Conservation (phyloP, 129 eudicot species). For the Apium graveolens region DNA sequence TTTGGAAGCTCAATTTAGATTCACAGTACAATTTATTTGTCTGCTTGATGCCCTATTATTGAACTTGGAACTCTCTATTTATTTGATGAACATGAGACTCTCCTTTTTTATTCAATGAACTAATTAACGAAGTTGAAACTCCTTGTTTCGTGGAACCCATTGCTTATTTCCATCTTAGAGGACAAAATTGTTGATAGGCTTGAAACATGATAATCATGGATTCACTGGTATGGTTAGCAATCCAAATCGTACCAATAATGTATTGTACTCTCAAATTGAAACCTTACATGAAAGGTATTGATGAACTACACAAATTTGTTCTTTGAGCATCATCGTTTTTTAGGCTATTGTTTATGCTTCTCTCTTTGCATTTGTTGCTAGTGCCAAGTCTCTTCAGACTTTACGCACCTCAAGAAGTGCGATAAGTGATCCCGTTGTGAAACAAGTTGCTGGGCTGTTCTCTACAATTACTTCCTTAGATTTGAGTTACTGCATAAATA, state of each 20-base stretch:
- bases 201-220: background rate
- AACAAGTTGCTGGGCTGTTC: constrained; percentile 23
- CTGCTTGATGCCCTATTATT: background rate
- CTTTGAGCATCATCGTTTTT: background rate
- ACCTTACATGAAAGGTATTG: background rate
- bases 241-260: background rate
- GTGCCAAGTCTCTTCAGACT: constrained; percentile 43
- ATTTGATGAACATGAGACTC: background rate
- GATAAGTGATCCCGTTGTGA: constrained; percentile 30
- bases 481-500: constrained; percentile 38
- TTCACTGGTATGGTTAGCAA: background rate
- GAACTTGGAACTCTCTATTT: background rate
- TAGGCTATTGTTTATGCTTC: background rate
- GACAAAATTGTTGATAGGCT: background rate
- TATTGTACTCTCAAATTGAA: background rate
- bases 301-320: background rate
- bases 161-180: background rate
- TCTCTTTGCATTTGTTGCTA: constrained; percentile 17
- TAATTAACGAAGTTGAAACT: background rate
- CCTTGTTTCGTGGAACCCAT: background rate
- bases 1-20: background rate
- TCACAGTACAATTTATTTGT: background rate
- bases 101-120: background rate
- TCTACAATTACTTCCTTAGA: constrained; percentile 34
- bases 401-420: constrained; percentile 36